A percentile compares a stretch with the other conserved stretches of the same genome.
phyloP scores from a whole-genome alignment of 345 rosid species.

The Lenwebbia sp. region DNA sequence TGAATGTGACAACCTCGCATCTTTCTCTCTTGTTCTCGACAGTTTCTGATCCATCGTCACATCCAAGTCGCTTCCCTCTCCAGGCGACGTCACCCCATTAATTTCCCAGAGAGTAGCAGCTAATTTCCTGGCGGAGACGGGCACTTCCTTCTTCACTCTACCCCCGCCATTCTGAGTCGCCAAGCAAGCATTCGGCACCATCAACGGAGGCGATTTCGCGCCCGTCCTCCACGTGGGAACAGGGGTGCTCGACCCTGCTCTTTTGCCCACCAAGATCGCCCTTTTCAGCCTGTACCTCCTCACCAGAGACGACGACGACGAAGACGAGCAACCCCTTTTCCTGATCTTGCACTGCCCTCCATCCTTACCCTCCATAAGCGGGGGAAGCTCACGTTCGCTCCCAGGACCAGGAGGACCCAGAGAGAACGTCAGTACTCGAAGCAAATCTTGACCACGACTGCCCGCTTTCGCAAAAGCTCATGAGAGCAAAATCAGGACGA shows the following conservation, averaged over 20 bases:
- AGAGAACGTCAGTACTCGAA: not conserved
- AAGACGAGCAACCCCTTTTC: slow-evolving; percentile 80
- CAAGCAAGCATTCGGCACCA: not conserved
- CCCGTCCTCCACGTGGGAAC: slow-evolving; percentile 53
- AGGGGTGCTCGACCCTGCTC: slow-evolving; percentile 60
- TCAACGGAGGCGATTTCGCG: slow-evolving; percentile 20
- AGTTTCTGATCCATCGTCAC: slow-evolving; percentile 15
- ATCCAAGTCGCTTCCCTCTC: not conserved
- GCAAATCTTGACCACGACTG: not conserved
- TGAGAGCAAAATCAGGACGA: not conserved
- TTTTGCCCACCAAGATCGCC: slow-evolving; percentile 56
- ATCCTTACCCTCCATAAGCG: slow-evolving; percentile 15
- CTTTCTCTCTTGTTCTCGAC: slow-evolving; percentile 15
- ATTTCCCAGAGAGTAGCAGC: slow-evolving; percentile 91
- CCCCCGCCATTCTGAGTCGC: not conserved
- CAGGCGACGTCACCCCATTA: slow-evolving; percentile 40
- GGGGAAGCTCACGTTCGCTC: not conserved
- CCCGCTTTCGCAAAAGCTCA: not conserved
- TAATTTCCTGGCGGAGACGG: slow-evolving; percentile 70
- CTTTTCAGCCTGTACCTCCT: slow-evolving; percentile 69
- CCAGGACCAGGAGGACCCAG: not conserved
- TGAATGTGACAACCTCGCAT: slow-evolving; percentile 9
- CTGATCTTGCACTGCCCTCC: slow-evolving; percentile 62
- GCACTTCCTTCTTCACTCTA: not conserved
- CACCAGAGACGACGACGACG: slow-evolving; percentile 69